These are phyloP conservation scores for Stachybotrys chartarum DNA, from an alignment of 2,329 filamentous ascomycete species.

Conservation along the genomic window DNA sequence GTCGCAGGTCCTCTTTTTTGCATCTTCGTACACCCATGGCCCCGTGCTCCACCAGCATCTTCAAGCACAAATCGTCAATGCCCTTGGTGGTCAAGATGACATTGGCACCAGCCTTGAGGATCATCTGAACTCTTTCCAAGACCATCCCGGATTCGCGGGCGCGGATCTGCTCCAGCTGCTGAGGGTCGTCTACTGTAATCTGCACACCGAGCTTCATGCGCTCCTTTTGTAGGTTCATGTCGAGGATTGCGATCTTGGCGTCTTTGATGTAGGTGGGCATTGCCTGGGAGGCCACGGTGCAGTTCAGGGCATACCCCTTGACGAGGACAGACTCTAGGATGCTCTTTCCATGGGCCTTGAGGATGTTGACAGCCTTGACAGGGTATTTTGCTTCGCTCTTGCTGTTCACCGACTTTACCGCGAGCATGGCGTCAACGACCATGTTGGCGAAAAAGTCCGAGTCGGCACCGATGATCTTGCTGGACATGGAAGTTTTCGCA, in stretches of 20 bases:
- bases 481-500: conserved; percentile 98
- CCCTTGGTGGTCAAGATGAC: conserved; percentile 96
- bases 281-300: conserved; percentile 94
- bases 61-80: conserved; percentile 92
- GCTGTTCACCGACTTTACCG: conserved; percentile 90
- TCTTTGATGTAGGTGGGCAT: conserved; percentile 91
- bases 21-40: conserved; percentile 94
- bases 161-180: conserved; percentile 95
- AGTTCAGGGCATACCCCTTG: conserved; percentile 96
- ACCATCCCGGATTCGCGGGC: conserved; percentile 90
- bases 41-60: conserved; percentile 88
- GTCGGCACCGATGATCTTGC: conserved; percentile 95
- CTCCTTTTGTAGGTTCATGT: conserved; percentile 99
- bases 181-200: conserved; percentile 94
- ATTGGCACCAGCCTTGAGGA: conserved; percentile 93
- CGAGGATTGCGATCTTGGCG: conserved; percentile 92
- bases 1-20: conserved; percentile 96
- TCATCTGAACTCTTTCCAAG: conserved; percentile 91
- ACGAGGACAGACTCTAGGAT: conserved; percentile 80
- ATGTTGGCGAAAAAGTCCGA: conserved; percentile 96
- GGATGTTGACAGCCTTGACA: conserved; percentile 97
- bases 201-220: conserved; percentile 98
- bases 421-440: conserved; percentile 89
- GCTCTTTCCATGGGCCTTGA: conserved; percentile 97
- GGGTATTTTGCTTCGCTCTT: conserved; percentile 91